phyloP scores from a whole-genome alignment of 352 stramenopile species.

The Globisporangium ultimum region DNA sequence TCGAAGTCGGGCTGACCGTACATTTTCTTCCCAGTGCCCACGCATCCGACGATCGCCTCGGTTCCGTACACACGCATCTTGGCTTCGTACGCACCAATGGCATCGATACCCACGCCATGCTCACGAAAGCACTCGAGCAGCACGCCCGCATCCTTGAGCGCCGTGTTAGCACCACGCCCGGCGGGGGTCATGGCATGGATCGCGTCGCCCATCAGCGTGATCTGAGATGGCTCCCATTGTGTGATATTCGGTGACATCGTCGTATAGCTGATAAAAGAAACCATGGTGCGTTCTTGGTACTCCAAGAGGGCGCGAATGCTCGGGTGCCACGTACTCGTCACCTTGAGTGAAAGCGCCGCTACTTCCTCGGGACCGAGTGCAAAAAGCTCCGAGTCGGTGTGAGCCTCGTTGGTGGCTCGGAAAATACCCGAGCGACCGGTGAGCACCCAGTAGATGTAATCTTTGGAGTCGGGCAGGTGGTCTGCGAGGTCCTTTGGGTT shows the following conservation, averaged over 20 bases:
- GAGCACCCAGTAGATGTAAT: conserved; percentile 14
- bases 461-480: conserved; percentile 1
- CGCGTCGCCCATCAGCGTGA: conserved; percentile 9
- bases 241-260: conserved; percentile 9
- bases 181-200: conserved; percentile 13
- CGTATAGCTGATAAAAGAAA: background rate
- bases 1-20: conserved; percentile 8
- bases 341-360: background rate
- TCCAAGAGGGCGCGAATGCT: conserved; percentile 10
- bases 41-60: background rate
- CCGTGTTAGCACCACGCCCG: conserved; percentile 7
- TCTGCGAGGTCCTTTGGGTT: background rate
- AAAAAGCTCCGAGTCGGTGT: background rate
- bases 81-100: conserved; percentile 1
- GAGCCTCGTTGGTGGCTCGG: background rate
- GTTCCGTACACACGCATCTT: conserved; percentile 7
- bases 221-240: conserved; percentile 1
- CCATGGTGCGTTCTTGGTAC: background rate
- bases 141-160: conserved; percentile 6
- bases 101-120: background rate
- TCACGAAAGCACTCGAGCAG: conserved; percentile 3
- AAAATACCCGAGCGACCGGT: conserved; percentile 4
- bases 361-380: background rate
- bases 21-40: conserved; percentile 7
- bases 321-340: conserved; percentile 5